Evolutionary conservation across 2,329 filamentous ascomycete species (phyloP).

Genomic region (Nothopassalora personata): DNA sequence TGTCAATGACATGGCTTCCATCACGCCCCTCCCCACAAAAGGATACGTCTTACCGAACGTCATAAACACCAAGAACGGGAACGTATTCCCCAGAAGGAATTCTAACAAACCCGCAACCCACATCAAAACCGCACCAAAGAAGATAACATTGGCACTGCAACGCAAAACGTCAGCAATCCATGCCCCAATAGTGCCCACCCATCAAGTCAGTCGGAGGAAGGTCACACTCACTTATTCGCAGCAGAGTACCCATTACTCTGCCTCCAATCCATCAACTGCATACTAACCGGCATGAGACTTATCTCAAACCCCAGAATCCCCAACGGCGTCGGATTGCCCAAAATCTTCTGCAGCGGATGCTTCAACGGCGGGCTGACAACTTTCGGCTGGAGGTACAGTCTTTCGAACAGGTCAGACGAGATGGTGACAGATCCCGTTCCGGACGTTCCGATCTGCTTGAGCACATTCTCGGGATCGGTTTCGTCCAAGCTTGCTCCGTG

Average conservation of each 20-base stretch:
- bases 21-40: too few relatives aligned
- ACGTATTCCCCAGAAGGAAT: conserved; percentile 21
- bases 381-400: conserved; percentile 20
- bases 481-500: neutral
- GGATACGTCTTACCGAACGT: conserved; percentile 11
- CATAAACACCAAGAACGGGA: conserved; percentile 22
- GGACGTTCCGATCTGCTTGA: conserved; percentile 17
- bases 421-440: conserved; percentile 20
- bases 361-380: conserved; percentile 12
- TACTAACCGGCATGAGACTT: conserved; percentile 18
- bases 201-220: too few relatives aligned
- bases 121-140: conserved; percentile 20
- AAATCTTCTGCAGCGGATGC: conserved; percentile 20
- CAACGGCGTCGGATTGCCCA: conserved; percentile 20
- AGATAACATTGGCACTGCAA: conserved; percentile 16
- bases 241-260: conserved; percentile 11
- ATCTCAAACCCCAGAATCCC: conserved; percentile 22
- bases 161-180: neutral
- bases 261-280: conserved; percentile 22
- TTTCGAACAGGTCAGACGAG: conserved; percentile 20
- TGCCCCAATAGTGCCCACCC: too few relatives aligned
- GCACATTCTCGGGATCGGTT: conserved; percentile 11
- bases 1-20: neutral
- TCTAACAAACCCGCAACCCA: conserved; percentile 18
- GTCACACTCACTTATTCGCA: conserved; percentile 12